Base-by-base conservation (phyloP, 2,329 filamentous ascomycete genomes). In the Botrytis pseudocinerea region DNA sequence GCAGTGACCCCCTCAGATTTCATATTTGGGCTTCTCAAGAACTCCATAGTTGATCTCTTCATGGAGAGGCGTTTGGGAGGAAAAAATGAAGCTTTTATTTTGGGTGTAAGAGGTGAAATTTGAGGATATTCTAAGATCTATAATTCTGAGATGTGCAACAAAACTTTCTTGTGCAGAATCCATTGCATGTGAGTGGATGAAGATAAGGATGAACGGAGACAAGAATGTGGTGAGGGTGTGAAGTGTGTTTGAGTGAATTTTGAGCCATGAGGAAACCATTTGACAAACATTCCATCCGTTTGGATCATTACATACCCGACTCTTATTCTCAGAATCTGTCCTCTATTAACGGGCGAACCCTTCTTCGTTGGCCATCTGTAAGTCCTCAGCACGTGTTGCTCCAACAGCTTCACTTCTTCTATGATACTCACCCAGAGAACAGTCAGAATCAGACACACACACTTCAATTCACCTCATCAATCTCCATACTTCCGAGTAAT, bases 181-280 rank as follows among this genome's bases (percentile, higher is more conserved):
- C 20, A 28, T 68, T 40, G 25, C 25, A 2, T 28, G 14, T 18
- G 35, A 18, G 16, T 54, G 46, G 25, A 68, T 25, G 10, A 35
- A 65, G 25, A 20, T 51, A n/a, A 40, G 46, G 8, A n/a, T 8
- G 6, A n/a, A 18, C 4, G 38, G 35, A n/a, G 25, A 44, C 38
- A 51, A 28, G 32, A 25, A 40, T n/a, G 35, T 2, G 32, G 9
- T 40, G 25, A 40, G 35, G 18, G 4, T 42, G 16, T 40, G 64
- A 54, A 10, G 64, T 12, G 25, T 40, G 46, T 5, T 40, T 20
- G 25, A 68, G 64, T 68, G 64, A 54, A 68, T 9, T n/a, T 4
- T 0, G 12, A 22, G 12, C 14, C 10, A 28, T 6, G 4, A 4
- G 18, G 14, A 32, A 35, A 0, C 28, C 3, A 25, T 25, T 20